A percentile compares a stretch with the other conserved stretches of the same genome.
These are phyloP conservation scores for Claviceps digitariae DNA, from an alignment of 2,329 filamentous ascomycete genomes.

Conservation along the genomic window DNA sequence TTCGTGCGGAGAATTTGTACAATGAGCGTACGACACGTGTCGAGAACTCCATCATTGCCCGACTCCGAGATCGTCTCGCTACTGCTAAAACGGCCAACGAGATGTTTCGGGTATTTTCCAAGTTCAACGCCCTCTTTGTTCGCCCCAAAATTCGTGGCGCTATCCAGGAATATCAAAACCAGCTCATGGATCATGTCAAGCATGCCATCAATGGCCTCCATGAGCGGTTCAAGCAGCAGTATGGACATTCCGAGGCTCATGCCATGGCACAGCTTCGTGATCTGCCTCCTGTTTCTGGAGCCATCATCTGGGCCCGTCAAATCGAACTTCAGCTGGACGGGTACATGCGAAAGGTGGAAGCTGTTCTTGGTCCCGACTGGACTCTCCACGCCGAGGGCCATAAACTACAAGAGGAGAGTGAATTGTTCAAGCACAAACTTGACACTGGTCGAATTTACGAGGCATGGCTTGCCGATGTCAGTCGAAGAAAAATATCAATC, in stretches of 20 bases:
- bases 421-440: constrained; percentile 89
- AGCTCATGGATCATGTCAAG: constrained; percentile 96
- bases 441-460: constrained; percentile 91
- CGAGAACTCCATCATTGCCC: constrained; percentile 96
- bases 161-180: constrained; percentile 95
- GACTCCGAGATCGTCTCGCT: constrained; percentile 79
- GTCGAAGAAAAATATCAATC: constrained; percentile 78
- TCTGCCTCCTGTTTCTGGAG: constrained; percentile 86
- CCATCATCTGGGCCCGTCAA: constrained; percentile 94
- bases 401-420: constrained; percentile 82
- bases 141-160: constrained; percentile 97
- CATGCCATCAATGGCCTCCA: constrained; percentile 87
- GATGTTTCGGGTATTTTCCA: constrained; percentile 99
- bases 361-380: constrained; percentile 92
- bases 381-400: constrained; percentile 87
- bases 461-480: constrained; percentile 85
- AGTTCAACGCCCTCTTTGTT: constrained; percentile 98
- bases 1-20: constrained; percentile 87
- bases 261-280: constrained; percentile 97
- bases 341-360: constrained; percentile 99
- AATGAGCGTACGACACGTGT: constrained; percentile 95
- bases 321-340: constrained; percentile 91
- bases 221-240: constrained; percentile 97
- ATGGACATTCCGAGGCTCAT: constrained; percentile 93
- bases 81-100: constrained; percentile 96